Percentiles rank a stretch among this genome's conserved stretches.
phyloP scores from a whole-genome alignment of 345 rosid species.

The Brassica napus region DNA sequence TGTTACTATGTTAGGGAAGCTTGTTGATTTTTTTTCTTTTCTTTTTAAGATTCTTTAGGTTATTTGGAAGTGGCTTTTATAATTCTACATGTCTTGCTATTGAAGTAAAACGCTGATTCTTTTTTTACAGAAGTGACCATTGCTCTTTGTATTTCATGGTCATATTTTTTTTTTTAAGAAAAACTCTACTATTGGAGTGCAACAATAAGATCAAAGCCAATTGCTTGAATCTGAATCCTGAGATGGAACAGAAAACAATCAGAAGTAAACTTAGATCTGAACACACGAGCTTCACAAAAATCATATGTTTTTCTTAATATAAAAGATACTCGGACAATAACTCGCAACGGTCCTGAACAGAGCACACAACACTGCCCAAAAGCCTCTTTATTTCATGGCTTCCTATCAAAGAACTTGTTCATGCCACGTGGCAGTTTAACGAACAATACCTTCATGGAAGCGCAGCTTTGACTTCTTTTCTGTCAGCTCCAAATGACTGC shows the following conservation, averaged over 20 bases:
- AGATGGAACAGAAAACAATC: not conserved
- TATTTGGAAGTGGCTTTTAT: conserved; percentile 12
- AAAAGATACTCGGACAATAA: not conserved
- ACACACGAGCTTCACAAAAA: conserved; percentile 22
- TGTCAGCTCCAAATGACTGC: conserved; percentile 82
- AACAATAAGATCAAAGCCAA: not conserved
- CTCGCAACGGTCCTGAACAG: not conserved
- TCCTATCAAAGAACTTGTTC: not conserved
- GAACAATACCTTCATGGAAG: conserved; percentile 56
- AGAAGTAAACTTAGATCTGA: conserved; percentile 9
- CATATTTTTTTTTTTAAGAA: too few relatives aligned
- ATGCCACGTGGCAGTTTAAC: conserved; percentile 4
- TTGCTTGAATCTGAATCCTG: not conserved
- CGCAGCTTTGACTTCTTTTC: conserved; percentile 73
- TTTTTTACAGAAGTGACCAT: not conserved
- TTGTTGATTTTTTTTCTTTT: not conserved
- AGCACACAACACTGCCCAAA: not conserved
- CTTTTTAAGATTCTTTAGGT: conserved; percentile 17
- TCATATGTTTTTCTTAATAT: not conserved
- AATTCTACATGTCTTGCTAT: conserved; percentile 4
- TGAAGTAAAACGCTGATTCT: not conserved
- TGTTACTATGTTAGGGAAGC: conserved; percentile 11
- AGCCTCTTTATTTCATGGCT: conserved; percentile 25
- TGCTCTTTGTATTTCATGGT: conserved; percentile 1
- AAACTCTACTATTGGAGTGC: not conserved